phyloP scores from a whole-genome alignment of 257 asterid genomes.

The Solanum ossicruentum region DNA sequence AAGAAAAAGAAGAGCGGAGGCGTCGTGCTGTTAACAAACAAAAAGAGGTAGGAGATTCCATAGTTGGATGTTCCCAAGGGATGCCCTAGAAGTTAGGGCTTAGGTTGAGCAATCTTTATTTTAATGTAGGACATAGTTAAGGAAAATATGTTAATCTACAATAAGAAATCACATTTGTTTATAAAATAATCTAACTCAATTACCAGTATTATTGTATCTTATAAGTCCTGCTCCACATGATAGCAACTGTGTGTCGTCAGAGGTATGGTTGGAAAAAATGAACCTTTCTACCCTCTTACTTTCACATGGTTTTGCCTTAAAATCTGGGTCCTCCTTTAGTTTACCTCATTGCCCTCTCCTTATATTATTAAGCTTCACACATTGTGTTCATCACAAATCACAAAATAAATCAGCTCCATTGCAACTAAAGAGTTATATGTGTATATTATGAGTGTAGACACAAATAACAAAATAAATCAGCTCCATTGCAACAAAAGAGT shows the following conservation, averaged over 20 bases:
- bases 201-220: not conserved
- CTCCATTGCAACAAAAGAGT: not conserved
- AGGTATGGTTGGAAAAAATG: slow-evolving; percentile 19
- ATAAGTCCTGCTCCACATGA: not conserved
- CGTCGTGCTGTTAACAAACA: not conserved
- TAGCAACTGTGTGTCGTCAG: not conserved
- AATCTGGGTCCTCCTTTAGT: slow-evolving; percentile 27
- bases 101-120: not conserved
- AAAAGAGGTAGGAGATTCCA: slow-evolving; percentile 23
- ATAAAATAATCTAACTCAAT: not conserved
- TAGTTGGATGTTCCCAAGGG: slow-evolving; percentile 37
- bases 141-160: slow-evolving; percentile 4
- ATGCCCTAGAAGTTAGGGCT: slow-evolving; percentile 26
- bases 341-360: not conserved
- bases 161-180: not conserved
- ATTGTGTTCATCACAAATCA: not conserved
- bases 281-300: not conserved
- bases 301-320: slow-evolving; percentile 35
- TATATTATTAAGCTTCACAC: not conserved
- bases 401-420: not conserved
- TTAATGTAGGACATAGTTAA: not conserved
- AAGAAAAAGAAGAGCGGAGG: not conserved
- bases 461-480: not conserved
- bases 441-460: too few species aligned
- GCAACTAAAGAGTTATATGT: not conserved